Base-by-base conservation (phyloP, 129 eudicot genomes). In the Kitagawia praeruptora region DNA sequence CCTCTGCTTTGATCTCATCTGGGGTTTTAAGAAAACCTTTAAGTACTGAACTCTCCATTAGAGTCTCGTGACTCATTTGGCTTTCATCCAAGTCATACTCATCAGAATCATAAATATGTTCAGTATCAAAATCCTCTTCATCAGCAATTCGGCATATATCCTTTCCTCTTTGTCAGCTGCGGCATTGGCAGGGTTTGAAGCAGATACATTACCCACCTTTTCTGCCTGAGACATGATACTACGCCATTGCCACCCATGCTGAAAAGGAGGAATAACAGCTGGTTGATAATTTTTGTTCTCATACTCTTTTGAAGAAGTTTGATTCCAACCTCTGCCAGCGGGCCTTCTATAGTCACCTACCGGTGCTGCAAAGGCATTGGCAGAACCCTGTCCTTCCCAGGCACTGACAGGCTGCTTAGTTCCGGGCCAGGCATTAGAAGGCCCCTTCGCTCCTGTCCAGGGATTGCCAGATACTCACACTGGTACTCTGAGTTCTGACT, bases 61-160 rank as follows among this genome's bases (percentile, higher is more conserved):
- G 84, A 0, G 96, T 83, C 46, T 84, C 90, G 1, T 90, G 96
- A 61, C 91, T 90, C 70, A 81, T 87, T 75, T 87, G 82, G 78
- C 96, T 90, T 56, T 83, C 90, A 76, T 95, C 99, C 0, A 96
- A 89, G 74, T 90, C 98, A 63, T 77, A 89, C 6, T 92, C 96
- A 46, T 93, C 98, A 19, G 37, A 34, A 2, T 34, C 37, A 31
- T 31, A 31, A 31, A 31, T 31, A 31, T 34, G 2, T 34, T 34
- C 37, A 34, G 37, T 34, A 34, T 34, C 37, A 34, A 34, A 34
- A 34, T 34, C 37, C 2, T 34, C 37, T 34, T 34, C 37, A 34
- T 13, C 75, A 75, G 15, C n/a, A n/a, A n/a, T n/a, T n/a, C n/a
- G n/a, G n/a, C 84, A 7, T 71, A 23, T 15, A 56, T 84, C 47